Percentiles rank a stretch among this genome's conserved stretches.
Evolutionary conservation across 2,329 filamentous ascomycete species (phyloP).

Genomic region (Aspergillus pseudoviridinutans): DNA sequence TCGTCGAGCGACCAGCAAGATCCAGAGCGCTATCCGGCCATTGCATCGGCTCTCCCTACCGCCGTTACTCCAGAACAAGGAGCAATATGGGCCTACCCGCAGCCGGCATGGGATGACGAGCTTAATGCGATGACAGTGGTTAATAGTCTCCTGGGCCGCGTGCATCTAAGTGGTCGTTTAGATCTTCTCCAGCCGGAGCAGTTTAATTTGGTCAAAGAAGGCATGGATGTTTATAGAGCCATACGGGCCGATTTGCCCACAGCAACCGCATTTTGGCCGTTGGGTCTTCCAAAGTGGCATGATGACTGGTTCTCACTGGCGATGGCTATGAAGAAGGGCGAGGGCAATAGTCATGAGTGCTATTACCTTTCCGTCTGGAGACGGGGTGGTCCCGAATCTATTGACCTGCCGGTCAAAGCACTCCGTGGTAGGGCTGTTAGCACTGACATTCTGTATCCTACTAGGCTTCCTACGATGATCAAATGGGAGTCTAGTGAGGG

Average conservation of each 20-base stretch:
- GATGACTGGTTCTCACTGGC: constrained; percentile 30
- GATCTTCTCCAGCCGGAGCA: constrained; percentile 22
- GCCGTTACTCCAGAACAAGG: constrained; percentile 35
- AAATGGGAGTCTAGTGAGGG: constrained; percentile 1
- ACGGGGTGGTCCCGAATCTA: constrained; percentile 6
- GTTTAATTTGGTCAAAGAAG: constrained; percentile 22
- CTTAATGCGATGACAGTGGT: constrained; percentile 33
- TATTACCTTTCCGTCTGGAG: constrained; percentile 21
- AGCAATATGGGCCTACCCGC: constrained; percentile 36
- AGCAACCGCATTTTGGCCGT: constrained; percentile 29
- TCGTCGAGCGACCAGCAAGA: constrained; percentile 37
- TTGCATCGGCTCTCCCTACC: constrained; percentile 29
- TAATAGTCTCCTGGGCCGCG: constrained; percentile 30
- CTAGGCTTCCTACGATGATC: neutral
- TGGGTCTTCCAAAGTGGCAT: constrained; percentile 31
- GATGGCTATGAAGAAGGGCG: constrained; percentile 5
- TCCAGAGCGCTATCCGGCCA: constrained; percentile 28
- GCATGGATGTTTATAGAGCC: constrained; percentile 27
- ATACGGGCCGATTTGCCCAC: constrained; percentile 20
- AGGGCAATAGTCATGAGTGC: neutral
- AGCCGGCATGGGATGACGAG: constrained; percentile 32
- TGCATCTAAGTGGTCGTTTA: constrained; percentile 30
- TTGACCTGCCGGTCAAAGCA: constrained; percentile 3
- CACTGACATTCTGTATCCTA: constrained; percentile 8
- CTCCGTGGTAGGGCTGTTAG: neutral